Conservation (phyloP, 306 rosid genomes). For the Cicer arietinum region DNA sequence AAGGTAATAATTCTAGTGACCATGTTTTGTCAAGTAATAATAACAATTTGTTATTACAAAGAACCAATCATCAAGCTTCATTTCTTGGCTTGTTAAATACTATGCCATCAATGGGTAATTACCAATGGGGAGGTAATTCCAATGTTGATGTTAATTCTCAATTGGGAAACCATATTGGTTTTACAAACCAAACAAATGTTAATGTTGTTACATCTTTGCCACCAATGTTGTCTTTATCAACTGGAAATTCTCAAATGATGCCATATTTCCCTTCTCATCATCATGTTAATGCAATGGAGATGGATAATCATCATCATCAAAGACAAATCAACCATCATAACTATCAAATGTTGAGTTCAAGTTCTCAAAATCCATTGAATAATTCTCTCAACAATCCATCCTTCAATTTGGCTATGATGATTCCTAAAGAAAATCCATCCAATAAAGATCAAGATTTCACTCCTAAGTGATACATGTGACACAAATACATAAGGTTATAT, state of each 20-base stretch:
- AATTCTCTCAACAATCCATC: slow-evolving; percentile 47
- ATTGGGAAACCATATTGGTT: slow-evolving; percentile 44
- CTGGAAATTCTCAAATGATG: slow-evolving; percentile 60
- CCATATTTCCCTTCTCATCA: slow-evolving; percentile 48
- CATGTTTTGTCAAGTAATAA: slow-evolving; percentile 45
- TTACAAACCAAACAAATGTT: slow-evolving; percentile 49
- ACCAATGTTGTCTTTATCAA: slow-evolving; percentile 70
- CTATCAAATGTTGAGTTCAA: slow-evolving; percentile 57
- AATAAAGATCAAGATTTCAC: slow-evolving; percentile 53
- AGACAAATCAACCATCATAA: slow-evolving; percentile 60
- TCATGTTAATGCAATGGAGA: slow-evolving; percentile 50
- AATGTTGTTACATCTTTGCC: slow-evolving; percentile 56
- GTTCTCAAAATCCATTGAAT: slow-evolving; percentile 34
- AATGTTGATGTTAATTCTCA: slow-evolving; percentile 40
- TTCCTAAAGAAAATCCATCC: slow-evolving; percentile 49
- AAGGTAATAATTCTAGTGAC: slow-evolving; percentile 21
- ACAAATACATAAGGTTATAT: slow-evolving; percentile 30
- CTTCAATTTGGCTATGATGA: slow-evolving; percentile 60
- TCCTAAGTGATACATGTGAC: slow-evolving; percentile 49
- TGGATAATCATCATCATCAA: slow-evolving; percentile 59
- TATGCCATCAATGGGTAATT: slow-evolving; percentile 45
- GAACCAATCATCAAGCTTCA: slow-evolving; percentile 51
- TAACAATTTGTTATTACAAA: slow-evolving; percentile 38
- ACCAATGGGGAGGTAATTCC: slow-evolving; percentile 41
- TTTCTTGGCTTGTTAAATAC: slow-evolving; percentile 43